Evolutionary conservation across 2,329 filamentous ascomycete genomes (phyloP).

Genomic region (Phaeomoniella chlamydospora): DNA sequence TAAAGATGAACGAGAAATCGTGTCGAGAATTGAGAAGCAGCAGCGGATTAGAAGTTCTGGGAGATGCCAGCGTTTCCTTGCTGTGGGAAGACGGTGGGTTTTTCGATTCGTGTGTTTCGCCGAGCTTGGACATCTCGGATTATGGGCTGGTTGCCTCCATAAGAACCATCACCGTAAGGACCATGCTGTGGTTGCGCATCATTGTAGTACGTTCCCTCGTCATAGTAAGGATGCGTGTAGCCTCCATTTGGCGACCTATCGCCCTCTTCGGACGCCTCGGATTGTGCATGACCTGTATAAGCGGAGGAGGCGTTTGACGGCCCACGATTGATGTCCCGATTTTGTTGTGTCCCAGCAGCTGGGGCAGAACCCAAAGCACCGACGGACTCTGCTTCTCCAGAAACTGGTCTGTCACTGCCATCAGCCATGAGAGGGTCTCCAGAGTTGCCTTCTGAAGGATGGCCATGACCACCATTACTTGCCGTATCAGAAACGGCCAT

Average conservation of each 20-base stretch:
- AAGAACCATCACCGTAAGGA: constrained; percentile 40
- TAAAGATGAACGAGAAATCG: no score
- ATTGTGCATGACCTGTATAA: constrained; percentile 71
- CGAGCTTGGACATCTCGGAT: constrained; percentile 87
- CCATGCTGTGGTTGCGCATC: constrained; percentile 27
- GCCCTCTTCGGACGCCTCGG: constrained; percentile 45
- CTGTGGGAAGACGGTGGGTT: constrained; percentile 73
- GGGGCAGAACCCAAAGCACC: constrained; percentile 61
- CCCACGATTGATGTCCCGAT: constrained; percentile 65
- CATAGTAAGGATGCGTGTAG: constrained; percentile 33
- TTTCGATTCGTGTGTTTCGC: constrained; percentile 90
- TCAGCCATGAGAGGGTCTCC: constrained; percentile 47
- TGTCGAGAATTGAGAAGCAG: no score
- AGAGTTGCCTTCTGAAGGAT: constrained; percentile 53
- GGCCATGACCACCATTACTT: constrained; percentile 41
- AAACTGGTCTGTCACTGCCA: constrained; percentile 32
- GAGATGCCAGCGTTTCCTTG: constrained; percentile 85
- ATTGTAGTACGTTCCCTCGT: constrained; percentile 41
- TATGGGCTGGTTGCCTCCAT: constrained; percentile 52
- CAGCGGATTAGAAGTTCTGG: constrained; percentile 71
- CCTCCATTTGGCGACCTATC: constrained; percentile 16
- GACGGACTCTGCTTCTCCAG: constrained; percentile 66
- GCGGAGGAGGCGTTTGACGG: constrained; percentile 92
- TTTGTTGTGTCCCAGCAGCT: constrained; percentile 48
- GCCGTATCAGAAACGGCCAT: constrained; percentile 58